These are phyloP conservation scores for Paraurostyla sp. DNA, from an alignment of 73 alveolate species.

Conservation along the genomic window DNA sequence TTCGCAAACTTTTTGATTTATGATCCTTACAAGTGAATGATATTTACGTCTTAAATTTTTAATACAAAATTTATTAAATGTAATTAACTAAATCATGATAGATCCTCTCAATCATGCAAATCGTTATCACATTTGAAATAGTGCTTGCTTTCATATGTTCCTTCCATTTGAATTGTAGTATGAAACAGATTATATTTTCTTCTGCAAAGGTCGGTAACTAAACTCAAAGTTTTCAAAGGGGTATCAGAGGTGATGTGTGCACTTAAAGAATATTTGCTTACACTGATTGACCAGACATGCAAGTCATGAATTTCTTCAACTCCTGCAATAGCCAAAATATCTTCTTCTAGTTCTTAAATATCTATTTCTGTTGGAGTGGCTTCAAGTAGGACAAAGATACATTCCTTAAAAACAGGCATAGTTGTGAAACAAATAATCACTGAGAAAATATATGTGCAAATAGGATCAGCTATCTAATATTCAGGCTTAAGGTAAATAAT, in stretches of 20 bases:
- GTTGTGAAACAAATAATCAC: slow-evolving; percentile 92
- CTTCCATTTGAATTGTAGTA: slow-evolving; percentile 90
- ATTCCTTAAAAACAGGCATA: slow-evolving; percentile 86
- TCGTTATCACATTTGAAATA: slow-evolving; percentile 55
- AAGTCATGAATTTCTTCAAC: slow-evolving; percentile 93
- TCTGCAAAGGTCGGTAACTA: slow-evolving; percentile 86
- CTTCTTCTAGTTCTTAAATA: slow-evolving; percentile 12
- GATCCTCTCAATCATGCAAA: no score
- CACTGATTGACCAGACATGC: slow-evolving; percentile 94
- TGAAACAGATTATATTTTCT: slow-evolving; percentile 85
- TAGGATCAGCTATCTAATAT: slow-evolving; percentile 88
- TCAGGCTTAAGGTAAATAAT: slow-evolving; percentile 80
- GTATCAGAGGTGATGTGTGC: slow-evolving; percentile 73
- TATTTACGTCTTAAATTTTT: no score
- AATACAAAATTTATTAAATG: no score
- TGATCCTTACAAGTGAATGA: no score
- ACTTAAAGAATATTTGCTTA: slow-evolving; percentile 82
- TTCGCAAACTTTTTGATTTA: no score
- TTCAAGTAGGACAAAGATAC: slow-evolving; percentile 90
- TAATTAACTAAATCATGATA: no score
- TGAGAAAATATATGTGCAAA: slow-evolving; percentile 94
- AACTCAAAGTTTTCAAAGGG: slow-evolving; percentile 72
- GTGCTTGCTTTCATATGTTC: slow-evolving; percentile 50
- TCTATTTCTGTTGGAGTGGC: slow-evolving; percentile 77
- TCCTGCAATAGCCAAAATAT: slow-evolving; percentile 52